phyloP scores from a whole-genome alignment of 306 rosid genomes.

The Quercus wislizeni region DNA sequence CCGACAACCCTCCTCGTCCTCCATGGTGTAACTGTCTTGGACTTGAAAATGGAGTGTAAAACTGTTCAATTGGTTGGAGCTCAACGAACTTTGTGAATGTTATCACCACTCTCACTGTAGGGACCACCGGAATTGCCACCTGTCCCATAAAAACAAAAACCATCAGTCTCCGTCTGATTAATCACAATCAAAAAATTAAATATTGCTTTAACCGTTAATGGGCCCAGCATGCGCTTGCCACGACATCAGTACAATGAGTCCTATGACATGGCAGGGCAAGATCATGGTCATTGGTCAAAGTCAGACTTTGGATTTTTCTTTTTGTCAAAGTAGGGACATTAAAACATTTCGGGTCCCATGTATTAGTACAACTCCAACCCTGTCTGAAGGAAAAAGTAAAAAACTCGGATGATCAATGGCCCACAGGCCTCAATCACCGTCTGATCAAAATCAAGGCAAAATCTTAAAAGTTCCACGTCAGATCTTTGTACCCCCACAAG shows the following conservation, averaged over 20 bases:
- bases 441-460: constrained; percentile 2
- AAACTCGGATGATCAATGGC: not conserved
- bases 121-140: constrained; percentile 96
- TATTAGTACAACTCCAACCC: not conserved
- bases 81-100: constrained; percentile 94
- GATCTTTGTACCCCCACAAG: not conserved
- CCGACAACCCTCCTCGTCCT: constrained; percentile 32
- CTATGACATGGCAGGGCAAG: constrained; percentile 1
- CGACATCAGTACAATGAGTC: not conserved
- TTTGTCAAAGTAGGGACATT: not conserved
- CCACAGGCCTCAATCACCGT: not conserved
- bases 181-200: not conserved
- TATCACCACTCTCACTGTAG: constrained; percentile 92
- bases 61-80: constrained; percentile 68
- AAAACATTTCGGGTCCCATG: not conserved
- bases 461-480: constrained; percentile 6
- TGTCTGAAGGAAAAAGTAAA: not conserved
- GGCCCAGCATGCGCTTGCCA: not conserved
- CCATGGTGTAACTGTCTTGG: constrained; percentile 52
- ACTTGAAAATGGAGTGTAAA: constrained; percentile 85
- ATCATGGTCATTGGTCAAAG: not conserved
- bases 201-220: not conserved
- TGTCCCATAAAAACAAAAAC: constrained; percentile 30
- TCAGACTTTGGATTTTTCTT: not conserved
- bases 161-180: constrained; percentile 7